These are phyloP conservation scores for Russula griseocarnosa DNA, from an alignment of 768 basidiomycete genomes.

Conservation along the genomic window DNA sequence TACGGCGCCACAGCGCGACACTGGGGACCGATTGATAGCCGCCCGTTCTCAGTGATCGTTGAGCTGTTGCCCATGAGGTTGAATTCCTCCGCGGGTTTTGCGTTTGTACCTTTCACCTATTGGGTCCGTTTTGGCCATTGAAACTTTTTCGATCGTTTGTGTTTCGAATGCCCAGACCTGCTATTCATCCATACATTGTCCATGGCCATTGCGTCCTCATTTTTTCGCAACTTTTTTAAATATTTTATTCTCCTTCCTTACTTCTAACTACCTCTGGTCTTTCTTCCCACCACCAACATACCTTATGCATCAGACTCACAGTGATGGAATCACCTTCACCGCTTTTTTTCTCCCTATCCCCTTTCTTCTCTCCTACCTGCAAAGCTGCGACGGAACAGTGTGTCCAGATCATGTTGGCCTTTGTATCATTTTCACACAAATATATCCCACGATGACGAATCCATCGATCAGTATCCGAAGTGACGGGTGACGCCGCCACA, in stretches of 20 bases:
- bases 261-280: background rate
- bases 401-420: constrained; percentile 6
- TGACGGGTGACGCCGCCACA: background rate
- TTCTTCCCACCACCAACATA: background rate
- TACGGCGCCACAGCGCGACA: background rate
- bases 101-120: background rate
- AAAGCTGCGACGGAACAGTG: constrained; percentile 2
- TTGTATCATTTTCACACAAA: constrained; percentile 8
- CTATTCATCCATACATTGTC: background rate
- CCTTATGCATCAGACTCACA: constrained; percentile 14
- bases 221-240: constrained; percentile 1
- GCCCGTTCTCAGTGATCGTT: background rate
- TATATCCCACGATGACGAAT: constrained; percentile 9
- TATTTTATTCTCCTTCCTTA: constrained; percentile 10
- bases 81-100: background rate
- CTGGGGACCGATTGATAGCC: constrained; percentile 1
- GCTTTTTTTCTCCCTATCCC: background rate
- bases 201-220: background rate
- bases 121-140: background rate
- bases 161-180: background rate
- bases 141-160: too few relatives aligned
- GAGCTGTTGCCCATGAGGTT: background rate
- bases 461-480: constrained; percentile 7
- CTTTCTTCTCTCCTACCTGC: background rate
- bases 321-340: constrained; percentile 4